phyloP scores from a whole-genome alignment of 1,139 yeast genomes.

The Ogataea hybrid region DNA sequence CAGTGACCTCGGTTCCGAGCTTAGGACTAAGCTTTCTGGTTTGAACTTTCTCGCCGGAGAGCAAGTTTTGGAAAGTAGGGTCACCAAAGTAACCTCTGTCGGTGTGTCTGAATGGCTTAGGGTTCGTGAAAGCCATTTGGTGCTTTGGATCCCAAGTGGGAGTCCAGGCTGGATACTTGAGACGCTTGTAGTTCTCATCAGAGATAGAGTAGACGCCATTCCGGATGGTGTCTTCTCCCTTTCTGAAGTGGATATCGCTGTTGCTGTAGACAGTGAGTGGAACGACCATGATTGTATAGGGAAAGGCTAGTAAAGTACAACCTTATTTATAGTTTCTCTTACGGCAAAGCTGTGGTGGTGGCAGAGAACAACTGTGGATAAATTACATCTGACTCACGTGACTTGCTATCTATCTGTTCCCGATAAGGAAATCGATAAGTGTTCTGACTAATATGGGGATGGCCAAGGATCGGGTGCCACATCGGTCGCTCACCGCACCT shows the following conservation, averaged over 20 bases:
- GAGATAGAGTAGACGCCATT: slow-evolving; percentile 35
- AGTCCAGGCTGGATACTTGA: slow-evolving; percentile 40
- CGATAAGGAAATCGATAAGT: neutral
- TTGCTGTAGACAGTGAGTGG: slow-evolving; percentile 5
- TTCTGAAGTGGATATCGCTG: slow-evolving; percentile 34
- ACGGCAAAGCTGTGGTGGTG: slow-evolving; percentile 1
- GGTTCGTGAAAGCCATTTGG: slow-evolving; percentile 40
- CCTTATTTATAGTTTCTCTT: neutral
- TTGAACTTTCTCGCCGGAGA: slow-evolving; percentile 37
- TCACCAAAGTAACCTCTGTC: slow-evolving; percentile 62
- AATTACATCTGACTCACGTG: neutral
- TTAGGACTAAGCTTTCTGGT: slow-evolving; percentile 50
- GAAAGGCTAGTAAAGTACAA: neutral
- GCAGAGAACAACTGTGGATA: slow-evolving; percentile 1
- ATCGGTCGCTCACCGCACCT: neutral
- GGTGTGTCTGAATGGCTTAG: slow-evolving; percentile 45
- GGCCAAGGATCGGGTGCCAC: neutral
- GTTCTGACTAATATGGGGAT: neutral
- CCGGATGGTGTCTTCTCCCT: slow-evolving; percentile 27
- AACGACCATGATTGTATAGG: neutral
- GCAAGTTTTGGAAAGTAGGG: slow-evolving; percentile 49
- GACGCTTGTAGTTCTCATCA: slow-evolving; percentile 23
- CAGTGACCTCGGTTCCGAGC: slow-evolving; percentile 60
- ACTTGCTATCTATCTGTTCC: neutral
- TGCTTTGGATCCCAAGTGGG: slow-evolving; percentile 48